Base-by-base conservation (phyloP, 2,329 filamentous ascomycete species). In the Helminthosporium solani region DNA sequence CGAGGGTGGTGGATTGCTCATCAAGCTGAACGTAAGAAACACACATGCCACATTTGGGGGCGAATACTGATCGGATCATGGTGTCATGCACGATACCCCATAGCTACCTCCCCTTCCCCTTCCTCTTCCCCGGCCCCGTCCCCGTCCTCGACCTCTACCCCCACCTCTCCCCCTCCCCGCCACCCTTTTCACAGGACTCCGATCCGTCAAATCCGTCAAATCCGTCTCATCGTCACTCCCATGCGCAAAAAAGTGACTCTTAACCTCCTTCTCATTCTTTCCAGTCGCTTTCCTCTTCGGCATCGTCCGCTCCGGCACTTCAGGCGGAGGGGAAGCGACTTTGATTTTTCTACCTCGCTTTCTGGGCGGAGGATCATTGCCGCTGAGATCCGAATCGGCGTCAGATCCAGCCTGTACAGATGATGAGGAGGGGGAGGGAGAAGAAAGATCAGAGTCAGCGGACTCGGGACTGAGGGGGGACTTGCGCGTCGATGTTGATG, bases 191-290 rank as follows among this genome's bases (percentile, higher is more conserved):
- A 55, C 57, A 33, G 59, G 62, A 9, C 50, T 41, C 12, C 53
- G 40, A 46, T 65, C 59, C 7, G 58, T 57, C 25, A 60, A 39
- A 44, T 64, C 60, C 6, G 58, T 57, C 33, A 59, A 44, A 56
- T 68, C 66, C 7, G 66, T 68, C 49, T 68, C 66, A 12, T 54
- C 64, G 21, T 66, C 64, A 44, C 57, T 67, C 3, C 40, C 52
- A 38, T 62, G 49, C 9, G 57, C 61, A 44, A 68, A 68, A 28
- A 63, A 68, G 39, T 68, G 64, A 38, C 64, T 68, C 43, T 61
- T 67, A 16, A 68, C 56, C 30, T 56, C 54, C n/a, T 54, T 57
- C 39, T 60, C 55, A 33, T 60, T 65, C 38, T 63, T 58, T n/a
- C 54, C 49, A 9, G 61, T 60, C 4, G 62, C 57, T 33, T 53